phyloP scores from a whole-genome alignment of 2,329 filamentous ascomycete genomes.

The Cercospora berteroae region DNA sequence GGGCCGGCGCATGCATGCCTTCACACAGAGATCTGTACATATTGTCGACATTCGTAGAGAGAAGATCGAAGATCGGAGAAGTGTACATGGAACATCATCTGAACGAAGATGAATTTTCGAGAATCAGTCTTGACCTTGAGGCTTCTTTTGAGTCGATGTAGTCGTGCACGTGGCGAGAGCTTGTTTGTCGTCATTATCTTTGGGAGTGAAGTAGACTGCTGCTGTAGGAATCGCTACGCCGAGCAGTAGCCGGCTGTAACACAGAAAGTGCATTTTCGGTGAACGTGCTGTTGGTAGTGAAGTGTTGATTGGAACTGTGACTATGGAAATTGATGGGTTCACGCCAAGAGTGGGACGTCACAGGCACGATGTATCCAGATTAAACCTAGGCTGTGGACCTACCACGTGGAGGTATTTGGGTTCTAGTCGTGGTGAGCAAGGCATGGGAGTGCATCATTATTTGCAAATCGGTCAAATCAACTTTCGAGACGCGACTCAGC shows the following conservation, averaged over 20 bases:
- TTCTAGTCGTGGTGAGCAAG: background rate
- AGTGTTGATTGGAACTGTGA: background rate
- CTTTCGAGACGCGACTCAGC: background rate
- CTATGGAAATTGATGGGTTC: background rate
- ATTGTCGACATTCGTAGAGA: conserved; percentile 1
- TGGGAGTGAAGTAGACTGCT: conserved; percentile 22
- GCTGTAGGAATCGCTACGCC: conserved; percentile 20
- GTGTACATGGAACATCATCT: background rate
- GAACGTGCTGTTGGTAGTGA: background rate
- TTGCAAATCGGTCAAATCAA: background rate
- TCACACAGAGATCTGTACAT: conserved; percentile 8
- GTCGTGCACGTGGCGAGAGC: background rate
- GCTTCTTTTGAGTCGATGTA: background rate
- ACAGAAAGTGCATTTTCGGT: conserved; percentile 20
- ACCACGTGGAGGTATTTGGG: background rate
- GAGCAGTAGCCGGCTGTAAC: conserved; percentile 20
- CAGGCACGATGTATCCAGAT: background rate
- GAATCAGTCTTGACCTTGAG: background rate
- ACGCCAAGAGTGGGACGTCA: background rate
- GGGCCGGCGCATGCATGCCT: background rate
- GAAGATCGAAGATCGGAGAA: background rate
- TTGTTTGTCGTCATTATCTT: conserved; percentile 5
- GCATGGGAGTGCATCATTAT: background rate
- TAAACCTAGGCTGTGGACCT: background rate
- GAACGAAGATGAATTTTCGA: background rate